These are phyloP conservation scores for Jamesozyma piceae DNA, from an alignment of 805 yeast species.

Conservation along the genomic window DNA sequence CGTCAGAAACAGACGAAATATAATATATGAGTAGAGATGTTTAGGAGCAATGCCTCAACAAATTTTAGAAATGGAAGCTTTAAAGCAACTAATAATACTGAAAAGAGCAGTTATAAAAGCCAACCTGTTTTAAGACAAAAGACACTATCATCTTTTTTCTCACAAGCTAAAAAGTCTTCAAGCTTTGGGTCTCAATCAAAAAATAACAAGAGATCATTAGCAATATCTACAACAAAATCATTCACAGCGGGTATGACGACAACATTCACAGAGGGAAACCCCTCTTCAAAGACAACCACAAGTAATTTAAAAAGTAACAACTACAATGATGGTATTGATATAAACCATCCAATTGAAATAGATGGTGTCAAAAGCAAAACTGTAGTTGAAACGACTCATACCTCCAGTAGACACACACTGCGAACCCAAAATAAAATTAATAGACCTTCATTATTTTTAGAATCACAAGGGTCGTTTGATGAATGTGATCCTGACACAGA, in stretches of 20 bases:
- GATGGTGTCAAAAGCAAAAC: neutral
- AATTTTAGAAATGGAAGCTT: neutral
- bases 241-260: neutral
- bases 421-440: neutral
- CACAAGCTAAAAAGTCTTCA: neutral
- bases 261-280: neutral
- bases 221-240: neutral
- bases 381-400: neutral
- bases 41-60: neutral
- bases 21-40: neutral
- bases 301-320: neutral
- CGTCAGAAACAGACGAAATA: neutral
- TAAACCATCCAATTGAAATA: constrained; percentile 1
- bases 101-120: neutral
- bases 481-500: constrained; percentile 25
- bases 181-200: neutral
- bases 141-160: constrained; percentile 10
- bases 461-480: constrained; percentile 29
- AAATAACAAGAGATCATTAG: neutral
- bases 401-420: neutral
- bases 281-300: neutral
- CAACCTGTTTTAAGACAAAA: constrained; percentile 6
- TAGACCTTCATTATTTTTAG: constrained; percentile 6
- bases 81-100: neutral
- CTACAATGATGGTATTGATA: neutral